These are phyloP conservation scores for Amanita fuliginea DNA, from an alignment of 768 basidiomycete genomes.

Conservation along the genomic window DNA sequence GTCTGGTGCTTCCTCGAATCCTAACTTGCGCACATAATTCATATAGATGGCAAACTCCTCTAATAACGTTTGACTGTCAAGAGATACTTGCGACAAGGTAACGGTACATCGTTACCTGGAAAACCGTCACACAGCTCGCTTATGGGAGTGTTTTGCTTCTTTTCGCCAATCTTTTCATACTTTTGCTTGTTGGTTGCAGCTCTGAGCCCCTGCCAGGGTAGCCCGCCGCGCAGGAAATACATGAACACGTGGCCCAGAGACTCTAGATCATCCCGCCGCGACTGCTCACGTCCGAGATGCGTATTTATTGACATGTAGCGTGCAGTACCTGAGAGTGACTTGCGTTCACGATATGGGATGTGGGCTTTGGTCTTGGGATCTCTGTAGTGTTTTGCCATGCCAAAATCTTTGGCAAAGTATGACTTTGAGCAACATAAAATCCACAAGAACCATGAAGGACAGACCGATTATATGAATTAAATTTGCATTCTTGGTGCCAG, in stretches of 20 bases:
- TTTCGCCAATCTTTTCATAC: slow-evolving; percentile 99
- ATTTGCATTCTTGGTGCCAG: slow-evolving; percentile 85
- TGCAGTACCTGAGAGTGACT: slow-evolving; percentile 92
- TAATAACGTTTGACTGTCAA: slow-evolving; percentile 16
- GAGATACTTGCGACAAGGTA: not conserved
- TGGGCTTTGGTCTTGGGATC: slow-evolving; percentile 97
- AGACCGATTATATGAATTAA: slow-evolving; percentile 77
- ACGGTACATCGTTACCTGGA: slow-evolving; percentile 51
- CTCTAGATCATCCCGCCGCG: slow-evolving; percentile 91
- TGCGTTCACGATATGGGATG: slow-evolving; percentile 98
- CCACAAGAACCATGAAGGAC: slow-evolving; percentile 16
- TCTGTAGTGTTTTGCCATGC: slow-evolving; percentile 99
- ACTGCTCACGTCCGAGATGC: slow-evolving; percentile 91
- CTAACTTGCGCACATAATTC: slow-evolving; percentile 98
- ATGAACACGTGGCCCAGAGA: slow-evolving; percentile 98
- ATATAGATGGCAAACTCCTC: slow-evolving; percentile 99
- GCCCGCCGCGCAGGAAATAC: slow-evolving; percentile 94
- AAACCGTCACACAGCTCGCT: slow-evolving; percentile 93
- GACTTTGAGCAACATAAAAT: slow-evolving; percentile 1
- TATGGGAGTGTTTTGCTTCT: slow-evolving; percentile 92
- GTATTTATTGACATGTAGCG: slow-evolving; percentile 99
- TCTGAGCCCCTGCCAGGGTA: slow-evolving; percentile 97
- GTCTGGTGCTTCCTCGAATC: slow-evolving; percentile 95
- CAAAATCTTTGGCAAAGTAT: slow-evolving; percentile 60
- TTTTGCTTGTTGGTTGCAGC: slow-evolving; percentile 99